Percentiles rank a stretch among this genome's conserved stretches.
Evolutionary conservation across 768 basidiomycete genomes (phyloP).

Genomic region (Mycena leptocephala): DNA sequence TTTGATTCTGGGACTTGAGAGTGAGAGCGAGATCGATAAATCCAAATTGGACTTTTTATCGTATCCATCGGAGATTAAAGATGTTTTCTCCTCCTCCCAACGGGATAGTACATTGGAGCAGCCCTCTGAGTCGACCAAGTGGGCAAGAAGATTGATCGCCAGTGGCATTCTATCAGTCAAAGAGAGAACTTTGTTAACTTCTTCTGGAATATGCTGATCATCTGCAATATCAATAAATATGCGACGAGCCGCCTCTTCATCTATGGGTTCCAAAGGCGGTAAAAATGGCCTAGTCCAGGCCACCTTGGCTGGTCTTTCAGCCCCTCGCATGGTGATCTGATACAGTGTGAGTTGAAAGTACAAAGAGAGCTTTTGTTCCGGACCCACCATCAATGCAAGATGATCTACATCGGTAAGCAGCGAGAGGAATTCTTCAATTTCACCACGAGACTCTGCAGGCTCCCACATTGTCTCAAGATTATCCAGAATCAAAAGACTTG

Average conservation of each 20-base stretch:
- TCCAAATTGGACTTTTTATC: constrained; percentile 17
- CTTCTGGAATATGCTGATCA: no score
- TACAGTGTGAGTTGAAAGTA: no score
- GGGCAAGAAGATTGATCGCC: constrained; percentile 4
- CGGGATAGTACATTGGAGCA: not conserved
- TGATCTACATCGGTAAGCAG: no score
- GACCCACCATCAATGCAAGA: no score
- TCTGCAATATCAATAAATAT: constrained; percentile 8
- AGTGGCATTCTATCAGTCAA: no score
- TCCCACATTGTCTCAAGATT: constrained; percentile 27
- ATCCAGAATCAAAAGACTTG: constrained; percentile 4
- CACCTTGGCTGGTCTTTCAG: no score
- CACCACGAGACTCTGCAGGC: not conserved
- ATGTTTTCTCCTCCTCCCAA: not conserved
- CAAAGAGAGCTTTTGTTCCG: no score
- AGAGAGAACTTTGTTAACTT: no score
- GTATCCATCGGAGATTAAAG: not conserved
- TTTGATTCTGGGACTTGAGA: constrained; percentile 3
- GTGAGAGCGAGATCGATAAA: constrained; percentile 2
- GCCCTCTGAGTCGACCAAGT: not conserved
- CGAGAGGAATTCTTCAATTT: constrained; percentile 7
- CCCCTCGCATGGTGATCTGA: no score
- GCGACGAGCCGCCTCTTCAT: no score
- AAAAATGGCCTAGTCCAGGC: no score
- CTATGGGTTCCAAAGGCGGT: no score